Evolutionary conservation across 208 protist genomes (phyloP).

Genomic region (Crithidia bombi): DNA sequence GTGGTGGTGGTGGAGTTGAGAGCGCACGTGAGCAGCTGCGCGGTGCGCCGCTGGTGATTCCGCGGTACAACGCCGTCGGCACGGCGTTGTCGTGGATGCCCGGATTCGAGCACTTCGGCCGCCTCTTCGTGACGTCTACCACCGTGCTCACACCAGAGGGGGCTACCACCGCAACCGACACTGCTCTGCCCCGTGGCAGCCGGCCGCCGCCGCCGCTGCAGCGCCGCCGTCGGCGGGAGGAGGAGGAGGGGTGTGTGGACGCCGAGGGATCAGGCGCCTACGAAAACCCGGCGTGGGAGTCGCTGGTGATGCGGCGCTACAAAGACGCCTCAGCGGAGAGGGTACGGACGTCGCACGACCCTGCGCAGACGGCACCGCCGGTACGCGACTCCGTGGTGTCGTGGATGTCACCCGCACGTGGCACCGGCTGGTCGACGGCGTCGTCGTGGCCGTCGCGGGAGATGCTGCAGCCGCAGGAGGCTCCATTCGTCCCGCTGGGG

Average conservation of each 20-base stretch:
- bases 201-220: background rate
- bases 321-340: background rate
- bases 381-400: slow-evolving; percentile 3
- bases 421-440: background rate
- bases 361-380: background rate
- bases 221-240: slow-evolving; percentile 5
- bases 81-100: slow-evolving; percentile 45
- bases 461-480: background rate
- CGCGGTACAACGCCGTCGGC: slow-evolving; percentile 37
- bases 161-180: background rate
- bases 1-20: background rate
- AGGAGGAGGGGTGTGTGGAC: background rate
- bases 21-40: background rate
- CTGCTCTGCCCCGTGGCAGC: background rate
- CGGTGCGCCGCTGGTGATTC: slow-evolving; percentile 12
- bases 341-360: background rate
- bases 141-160: slow-evolving; percentile 10
- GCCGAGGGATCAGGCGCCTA: no score
- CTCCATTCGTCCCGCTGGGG: background rate
- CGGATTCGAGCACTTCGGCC: slow-evolving; percentile 36
- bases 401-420: slow-evolving; percentile 10
- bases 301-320: slow-evolving; percentile 7
- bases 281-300: slow-evolving; percentile 4
- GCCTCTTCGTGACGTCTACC: slow-evolving; percentile 24
- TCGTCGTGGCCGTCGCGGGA: background rate